A percentile compares a stretch with the other conserved stretches of the same genome.
Evolutionary conservation across 23 red algal species (phyloP).

Genomic region (Chondrus crispus): DNA sequence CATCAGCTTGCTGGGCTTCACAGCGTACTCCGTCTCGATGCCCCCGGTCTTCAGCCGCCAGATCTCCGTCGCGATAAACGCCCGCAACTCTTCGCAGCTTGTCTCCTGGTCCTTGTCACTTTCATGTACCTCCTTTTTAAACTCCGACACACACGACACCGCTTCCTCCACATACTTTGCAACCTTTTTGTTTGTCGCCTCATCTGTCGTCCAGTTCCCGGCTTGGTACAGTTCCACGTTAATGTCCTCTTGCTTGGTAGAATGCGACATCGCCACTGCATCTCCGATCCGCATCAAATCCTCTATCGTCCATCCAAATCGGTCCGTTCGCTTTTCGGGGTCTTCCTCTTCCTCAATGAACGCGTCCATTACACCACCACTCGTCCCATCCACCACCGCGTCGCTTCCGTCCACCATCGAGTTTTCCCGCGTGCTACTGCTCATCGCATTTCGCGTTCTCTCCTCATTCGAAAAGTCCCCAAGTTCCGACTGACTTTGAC

Average conservation of each 20-base stretch:
- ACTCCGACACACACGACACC: neutral
- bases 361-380: slow-evolving; percentile 18
- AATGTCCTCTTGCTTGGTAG: neutral
- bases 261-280: neutral
- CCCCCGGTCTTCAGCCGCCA: slow-evolving; percentile 29
- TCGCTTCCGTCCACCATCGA: slow-evolving; percentile 15
- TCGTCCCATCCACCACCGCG: slow-evolving; percentile 1
- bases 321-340: slow-evolving; percentile 21
- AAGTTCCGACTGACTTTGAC: slow-evolving; percentile 10
- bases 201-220: neutral
- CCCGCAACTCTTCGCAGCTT: neutral
- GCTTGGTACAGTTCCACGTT: neutral
- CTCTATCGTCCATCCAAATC: slow-evolving; percentile 6
- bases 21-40: slow-evolving; percentile 2
- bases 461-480: slow-evolving; percentile 7
- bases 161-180: neutral
- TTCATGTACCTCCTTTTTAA: slow-evolving; percentile 3
- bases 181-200: neutral
- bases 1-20: neutral
- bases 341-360: neutral
- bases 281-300: slow-evolving; percentile 32
- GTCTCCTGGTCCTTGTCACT: neutral
- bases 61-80: slow-evolving; percentile 48
- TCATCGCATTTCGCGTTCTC: neutral
- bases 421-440: neutral